Conservation (phyloP, 768 basidiomycete genomes). For the Mycena galericulata region DNA sequence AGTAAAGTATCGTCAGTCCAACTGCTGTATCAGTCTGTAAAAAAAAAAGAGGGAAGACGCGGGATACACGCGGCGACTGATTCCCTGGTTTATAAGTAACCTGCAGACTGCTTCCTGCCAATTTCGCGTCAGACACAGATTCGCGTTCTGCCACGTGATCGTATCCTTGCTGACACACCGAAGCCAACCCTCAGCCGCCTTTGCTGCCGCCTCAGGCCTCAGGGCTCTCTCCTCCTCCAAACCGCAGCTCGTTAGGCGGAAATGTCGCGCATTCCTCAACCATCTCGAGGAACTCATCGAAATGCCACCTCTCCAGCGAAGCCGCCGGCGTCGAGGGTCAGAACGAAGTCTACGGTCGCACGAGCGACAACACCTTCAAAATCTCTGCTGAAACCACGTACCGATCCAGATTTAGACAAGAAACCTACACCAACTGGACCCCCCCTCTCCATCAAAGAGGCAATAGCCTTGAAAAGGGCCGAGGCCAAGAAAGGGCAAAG, state of each 20-base stretch:
- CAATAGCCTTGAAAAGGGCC: slow-evolving; percentile 82
- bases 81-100: too few relatives aligned
- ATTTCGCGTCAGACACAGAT: too few relatives aligned
- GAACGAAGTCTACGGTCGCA: slow-evolving; percentile 24
- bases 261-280: slow-evolving; percentile 58
- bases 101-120: too few relatives aligned
- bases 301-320: slow-evolving; percentile 20
- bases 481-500: slow-evolving; percentile 76
- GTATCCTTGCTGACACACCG: too few relatives aligned
- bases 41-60: too few relatives aligned
- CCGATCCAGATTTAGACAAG: not conserved
- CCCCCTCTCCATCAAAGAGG: slow-evolving; percentile 73
- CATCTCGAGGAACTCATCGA: slow-evolving; percentile 45
- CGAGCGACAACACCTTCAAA: slow-evolving; percentile 25
- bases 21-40: too few relatives aligned
- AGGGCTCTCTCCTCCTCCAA: too few relatives aligned
- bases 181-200: too few relatives aligned
- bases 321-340: not conserved
- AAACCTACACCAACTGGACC: not conserved
- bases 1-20: too few relatives aligned
- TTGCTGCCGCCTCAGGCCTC: too few relatives aligned
- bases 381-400: not conserved
- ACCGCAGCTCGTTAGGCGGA: not conserved
- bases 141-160: too few relatives aligned
- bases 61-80: too few relatives aligned